Percentiles rank a stretch among this genome's conserved stretches.
Evolutionary conservation across 345 rosid genomes (phyloP).

Genomic region (Salix suchowensis): DNA sequence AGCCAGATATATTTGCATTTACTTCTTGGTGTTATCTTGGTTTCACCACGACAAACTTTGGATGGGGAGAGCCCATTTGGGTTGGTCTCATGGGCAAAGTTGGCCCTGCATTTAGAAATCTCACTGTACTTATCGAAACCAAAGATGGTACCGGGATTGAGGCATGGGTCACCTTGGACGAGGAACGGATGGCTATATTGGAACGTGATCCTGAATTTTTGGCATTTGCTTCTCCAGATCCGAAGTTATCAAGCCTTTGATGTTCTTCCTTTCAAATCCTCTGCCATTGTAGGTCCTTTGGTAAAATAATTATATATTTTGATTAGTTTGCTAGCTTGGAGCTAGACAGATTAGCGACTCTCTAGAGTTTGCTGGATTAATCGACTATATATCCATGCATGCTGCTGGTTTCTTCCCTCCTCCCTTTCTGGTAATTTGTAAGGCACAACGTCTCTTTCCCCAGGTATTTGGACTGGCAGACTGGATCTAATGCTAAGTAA

Average conservation of each 20-base stretch:
- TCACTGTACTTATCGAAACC: not conserved
- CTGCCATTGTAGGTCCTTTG: no score
- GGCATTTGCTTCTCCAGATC: slow-evolving; percentile 8
- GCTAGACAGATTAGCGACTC: no score
- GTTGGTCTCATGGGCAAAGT: not conserved
- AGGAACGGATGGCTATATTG: not conserved
- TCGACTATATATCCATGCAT: no score
- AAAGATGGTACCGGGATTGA: slow-evolving; percentile 2
- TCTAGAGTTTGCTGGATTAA: no score
- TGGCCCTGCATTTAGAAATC: not conserved
- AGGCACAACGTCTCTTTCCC: no score
- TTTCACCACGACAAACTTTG: not conserved
- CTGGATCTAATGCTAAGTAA: no score
- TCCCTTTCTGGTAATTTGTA: no score
- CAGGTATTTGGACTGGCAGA: no score
- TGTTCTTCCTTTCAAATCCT: no score
- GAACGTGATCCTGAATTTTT: slow-evolving; percentile 6
- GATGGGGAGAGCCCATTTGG: slow-evolving; percentile 8
- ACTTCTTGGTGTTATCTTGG: slow-evolving; percentile 4
- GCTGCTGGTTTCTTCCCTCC: no score
- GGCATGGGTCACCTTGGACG: slow-evolving; percentile 13
- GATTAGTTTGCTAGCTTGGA: no score
- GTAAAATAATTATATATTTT: no score
- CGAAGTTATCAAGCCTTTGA: not conserved
- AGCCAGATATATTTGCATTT: slow-evolving; percentile 3